Evolutionary conservation across 805 yeast genomes (phyloP).

Genomic region (Myxozyma kluyveri): DNA sequence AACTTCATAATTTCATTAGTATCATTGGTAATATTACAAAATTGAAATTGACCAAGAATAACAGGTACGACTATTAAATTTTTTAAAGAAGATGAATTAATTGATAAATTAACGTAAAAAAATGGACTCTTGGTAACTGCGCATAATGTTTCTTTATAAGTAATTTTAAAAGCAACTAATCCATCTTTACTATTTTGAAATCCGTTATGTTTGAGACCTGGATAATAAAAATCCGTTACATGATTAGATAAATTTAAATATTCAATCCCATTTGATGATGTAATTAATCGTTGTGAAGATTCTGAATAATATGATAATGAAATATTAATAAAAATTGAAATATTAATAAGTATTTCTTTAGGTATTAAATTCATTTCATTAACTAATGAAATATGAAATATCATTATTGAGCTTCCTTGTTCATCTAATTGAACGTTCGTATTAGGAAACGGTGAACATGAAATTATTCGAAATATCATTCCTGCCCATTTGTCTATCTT

Average conservation of each 20-base stretch:
- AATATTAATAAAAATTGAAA: conserved; percentile 2
- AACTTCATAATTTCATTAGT: not conserved
- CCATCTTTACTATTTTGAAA: conserved; percentile 19
- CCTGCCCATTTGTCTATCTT: not conserved
- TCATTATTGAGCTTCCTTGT: not conserved
- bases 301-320: not conserved
- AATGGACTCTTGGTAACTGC: conserved; percentile 1
- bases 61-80: conserved; percentile 13
- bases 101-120: not conserved
- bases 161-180: conserved; percentile 5
- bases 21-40: no score
- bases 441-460: conserved; percentile 17
- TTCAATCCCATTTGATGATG: not conserved
- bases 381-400: conserved; percentile 20
- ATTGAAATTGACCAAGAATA: conserved; percentile 18
- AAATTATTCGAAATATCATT: conserved; percentile 13
- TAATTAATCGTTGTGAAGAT: not conserved
- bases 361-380: conserved; percentile 28
- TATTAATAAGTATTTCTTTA: conserved; percentile 1
- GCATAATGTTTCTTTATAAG: not conserved
- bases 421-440: not conserved
- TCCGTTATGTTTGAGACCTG: conserved; percentile 10
- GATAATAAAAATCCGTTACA: conserved; percentile 9
- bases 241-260: not conserved
- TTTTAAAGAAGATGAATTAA: not conserved